phyloP scores from a whole-genome alignment of 2,329 filamentous ascomycete species.

The Cladophialophora carrionii region DNA sequence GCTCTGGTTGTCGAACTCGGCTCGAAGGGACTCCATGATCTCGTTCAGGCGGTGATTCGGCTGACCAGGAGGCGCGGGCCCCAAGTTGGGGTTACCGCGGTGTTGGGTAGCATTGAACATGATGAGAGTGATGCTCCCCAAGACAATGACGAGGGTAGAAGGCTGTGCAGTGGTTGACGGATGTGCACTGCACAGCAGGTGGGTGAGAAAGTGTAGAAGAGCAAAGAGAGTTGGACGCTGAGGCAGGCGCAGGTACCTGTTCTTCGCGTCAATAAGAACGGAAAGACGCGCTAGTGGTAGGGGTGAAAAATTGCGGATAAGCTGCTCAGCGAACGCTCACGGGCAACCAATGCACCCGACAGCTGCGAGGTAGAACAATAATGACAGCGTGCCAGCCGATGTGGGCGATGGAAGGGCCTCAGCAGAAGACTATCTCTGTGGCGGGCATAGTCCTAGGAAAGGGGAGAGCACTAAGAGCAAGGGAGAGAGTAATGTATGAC shows the following conservation, averaged over 20 bases:
- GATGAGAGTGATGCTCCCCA: slow-evolving; percentile 20
- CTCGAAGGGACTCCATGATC: slow-evolving; percentile 85
- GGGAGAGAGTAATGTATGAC: not conserved
- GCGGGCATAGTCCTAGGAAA: not conserved
- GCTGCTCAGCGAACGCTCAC: slow-evolving; percentile 5
- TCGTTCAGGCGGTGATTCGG: slow-evolving; percentile 80
- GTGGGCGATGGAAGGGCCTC: not conserved
- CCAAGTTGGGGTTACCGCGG: slow-evolving; percentile 38
- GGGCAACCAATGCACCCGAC: not conserved
- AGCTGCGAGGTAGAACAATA: not conserved
- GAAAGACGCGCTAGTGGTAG: slow-evolving; percentile 36
- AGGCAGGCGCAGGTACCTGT: slow-evolving; percentile 28
- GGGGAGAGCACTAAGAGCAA: not conserved
- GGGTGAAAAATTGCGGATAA: slow-evolving; percentile 35
- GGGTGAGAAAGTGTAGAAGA: slow-evolving; percentile 8
- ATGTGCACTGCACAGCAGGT: slow-evolving; percentile 2
- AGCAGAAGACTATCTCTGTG: not conserved
- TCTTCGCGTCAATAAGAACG: slow-evolving; percentile 20
- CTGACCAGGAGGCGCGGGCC: slow-evolving; percentile 51
- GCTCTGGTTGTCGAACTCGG: slow-evolving; percentile 85
- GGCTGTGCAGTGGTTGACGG: not conserved
- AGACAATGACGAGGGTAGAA: not conserved
- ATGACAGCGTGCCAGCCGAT: not conserved
- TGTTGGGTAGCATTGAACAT: slow-evolving; percentile 39
- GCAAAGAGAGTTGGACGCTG: slow-evolving; percentile 9